Evolutionary conservation across 78 protist genomes (phyloP).

Genomic region (Dictyostelium capitatum): DNA sequence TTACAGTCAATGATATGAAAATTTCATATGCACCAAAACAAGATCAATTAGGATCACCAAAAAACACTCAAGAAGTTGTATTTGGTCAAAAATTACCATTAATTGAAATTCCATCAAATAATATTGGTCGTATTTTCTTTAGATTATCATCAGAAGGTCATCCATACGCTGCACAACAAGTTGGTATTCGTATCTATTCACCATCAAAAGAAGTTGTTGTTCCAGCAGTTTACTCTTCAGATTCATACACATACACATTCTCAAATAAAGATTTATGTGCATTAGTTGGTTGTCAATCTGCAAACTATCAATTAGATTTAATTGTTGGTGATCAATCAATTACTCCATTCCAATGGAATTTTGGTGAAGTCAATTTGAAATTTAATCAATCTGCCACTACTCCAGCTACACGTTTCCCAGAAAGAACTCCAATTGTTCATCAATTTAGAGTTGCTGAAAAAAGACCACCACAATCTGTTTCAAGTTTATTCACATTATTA

Average conservation of each 20-base stretch:
- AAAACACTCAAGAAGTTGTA: background rate
- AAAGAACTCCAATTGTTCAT: conserved; percentile 21
- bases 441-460: conserved; percentile 17
- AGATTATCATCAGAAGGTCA: conserved; percentile 6
- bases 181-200: conserved; percentile 38
- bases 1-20: conserved; percentile 41
- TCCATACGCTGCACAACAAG: conserved; percentile 53
- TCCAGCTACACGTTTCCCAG: conserved; percentile 29
- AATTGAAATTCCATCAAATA: background rate
- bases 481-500: conserved; percentile 18
- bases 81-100: conserved; percentile 7
- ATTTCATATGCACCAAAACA: conserved; percentile 22
- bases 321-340: conserved; percentile 49
- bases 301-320: conserved; percentile 19
- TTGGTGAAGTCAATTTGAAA: conserved; percentile 6
- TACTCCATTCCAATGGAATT: conserved; percentile 53
- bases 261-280: conserved; percentile 27
- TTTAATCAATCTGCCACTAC: background rate
- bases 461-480: conserved; percentile 38
- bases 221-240: background rate
- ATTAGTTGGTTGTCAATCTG: conserved; percentile 1
- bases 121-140: conserved; percentile 15
- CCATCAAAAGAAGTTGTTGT: conserved; percentile 19
- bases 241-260: conserved; percentile 4
- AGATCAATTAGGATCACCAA: conserved; percentile 4